Evolutionary conservation across 345 rosid genomes (phyloP), one percentile per base, ranked within the genome.

Genomic region (Murraya paniculata): DNA sequence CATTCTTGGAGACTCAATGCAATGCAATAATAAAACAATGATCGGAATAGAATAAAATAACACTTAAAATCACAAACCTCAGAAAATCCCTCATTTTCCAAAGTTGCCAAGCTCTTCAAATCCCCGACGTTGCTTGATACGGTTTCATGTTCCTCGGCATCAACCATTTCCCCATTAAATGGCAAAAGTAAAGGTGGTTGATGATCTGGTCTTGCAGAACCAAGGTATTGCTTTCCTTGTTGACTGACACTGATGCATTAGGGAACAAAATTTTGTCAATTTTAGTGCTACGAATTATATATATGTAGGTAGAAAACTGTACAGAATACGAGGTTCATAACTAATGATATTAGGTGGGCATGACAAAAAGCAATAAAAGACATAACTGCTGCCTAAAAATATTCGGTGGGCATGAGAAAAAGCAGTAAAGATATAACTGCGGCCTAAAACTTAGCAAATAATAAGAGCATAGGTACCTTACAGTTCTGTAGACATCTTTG

Each of bases 171-270:
- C 68, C 33, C 31, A 5, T 77, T 81, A 56, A 85, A 33, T 48
- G 86, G 81, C 77, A 87, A 80, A 72, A 83, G 11, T 45, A 87
- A 61, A 10, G 82, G 82, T 59, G 86, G 86, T 56, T 83, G 88
- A 76, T 85, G 62, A 83, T 87, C 86, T 39, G 85, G 78, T 45
- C 73, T 73, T 27, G 90, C 82, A 72, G 86, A 81, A 59, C 53
- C 70, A 74, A 87, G 84, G 77, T 74, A 83, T 62, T 82, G 78
- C 80, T 67, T 68, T 59, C 87, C 90, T 73, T 75, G 82, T 6
- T 55, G 72, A 80, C 85, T 70, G 24, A 87, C 77, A 64, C 88
- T 85, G 82, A 81, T 68, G 68, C 81, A 81, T 72, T 45, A 36
- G 41, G 61, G 28, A 66, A 72, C 18, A 10, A 28, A 35, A 27